Percentiles rank a stretch among this genome's conserved stretches.
Evolutionary conservation across 164 flowering plant genomes (phyloP).

Genomic region (Berberis vulgaris): DNA sequence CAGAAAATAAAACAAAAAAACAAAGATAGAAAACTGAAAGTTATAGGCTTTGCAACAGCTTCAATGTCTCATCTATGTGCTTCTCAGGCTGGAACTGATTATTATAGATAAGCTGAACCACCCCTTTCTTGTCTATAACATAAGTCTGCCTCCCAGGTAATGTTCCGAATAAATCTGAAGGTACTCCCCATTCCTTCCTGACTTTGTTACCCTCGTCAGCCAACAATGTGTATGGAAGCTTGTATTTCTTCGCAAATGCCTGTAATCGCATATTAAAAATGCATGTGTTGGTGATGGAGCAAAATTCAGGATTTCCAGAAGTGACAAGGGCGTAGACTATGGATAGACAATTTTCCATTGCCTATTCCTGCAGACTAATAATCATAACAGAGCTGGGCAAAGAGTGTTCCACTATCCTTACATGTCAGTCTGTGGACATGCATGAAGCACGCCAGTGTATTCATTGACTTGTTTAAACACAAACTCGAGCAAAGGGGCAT

Average conservation of each 20-base stretch:
- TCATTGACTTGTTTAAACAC: too few species aligned
- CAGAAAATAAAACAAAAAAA: neutral
- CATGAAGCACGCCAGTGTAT: too few species aligned
- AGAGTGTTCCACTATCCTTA: too few species aligned
- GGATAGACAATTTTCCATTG: too few species aligned
- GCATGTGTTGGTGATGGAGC: too few species aligned
- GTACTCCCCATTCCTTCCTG: conserved; percentile 96
- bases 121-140: conserved; percentile 87
- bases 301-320: too few species aligned
- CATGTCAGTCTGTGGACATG: too few species aligned
- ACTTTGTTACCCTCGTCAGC: conserved; percentile 88
- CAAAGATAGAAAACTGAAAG: neutral
- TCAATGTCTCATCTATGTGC: conserved; percentile 87
- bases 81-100: conserved; percentile 98
- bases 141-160: conserved; percentile 95
- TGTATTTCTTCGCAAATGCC: conserved; percentile 90
- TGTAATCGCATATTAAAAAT: conserved; percentile 10
- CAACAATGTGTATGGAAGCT: conserved; percentile 80
- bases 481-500: too few species aligned
- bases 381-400: too few species aligned
- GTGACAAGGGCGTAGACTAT: too few species aligned
- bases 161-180: conserved; percentile 79
- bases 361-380: too few species aligned
- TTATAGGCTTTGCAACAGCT: conserved; percentile 62
- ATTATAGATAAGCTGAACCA: conserved; percentile 81